These are phyloP conservation scores for Sclerotinia subarctica DNA, from an alignment of 2,329 filamentous ascomycete genomes.

Conservation along the genomic window DNA sequence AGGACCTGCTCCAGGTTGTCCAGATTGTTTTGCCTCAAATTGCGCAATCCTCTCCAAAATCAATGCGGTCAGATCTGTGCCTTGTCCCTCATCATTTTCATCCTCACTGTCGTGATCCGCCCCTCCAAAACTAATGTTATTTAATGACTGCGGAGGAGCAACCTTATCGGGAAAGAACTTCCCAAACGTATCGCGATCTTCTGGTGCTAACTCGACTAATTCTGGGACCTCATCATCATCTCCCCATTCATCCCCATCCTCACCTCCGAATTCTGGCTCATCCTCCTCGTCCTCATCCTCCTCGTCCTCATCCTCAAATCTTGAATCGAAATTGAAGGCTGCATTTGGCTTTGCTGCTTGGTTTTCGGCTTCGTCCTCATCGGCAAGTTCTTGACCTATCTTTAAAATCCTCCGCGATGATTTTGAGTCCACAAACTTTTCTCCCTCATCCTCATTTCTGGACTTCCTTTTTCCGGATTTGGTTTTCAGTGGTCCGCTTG, in stretches of 20 bases:
- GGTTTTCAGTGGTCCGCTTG: constrained; percentile 67
- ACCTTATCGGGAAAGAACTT: constrained; percentile 78
- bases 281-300: constrained; percentile 53
- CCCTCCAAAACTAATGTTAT: constrained; percentile 35
- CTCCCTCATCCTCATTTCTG: constrained; percentile 57
- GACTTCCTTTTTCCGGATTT: constrained; percentile 69
- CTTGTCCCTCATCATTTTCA: constrained; percentile 46
- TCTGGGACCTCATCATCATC: constrained; percentile 72
- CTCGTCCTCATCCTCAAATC: constrained; percentile 59
- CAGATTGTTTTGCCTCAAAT: constrained; percentile 69
- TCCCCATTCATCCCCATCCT: constrained; percentile 66
- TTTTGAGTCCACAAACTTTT: constrained; percentile 80
- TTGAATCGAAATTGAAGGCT: constrained; percentile 77
- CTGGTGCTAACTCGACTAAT: constrained; percentile 78
- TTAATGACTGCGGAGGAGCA: constrained; percentile 33
- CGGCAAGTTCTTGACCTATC: constrained; percentile 82
- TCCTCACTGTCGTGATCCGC: constrained; percentile 43
- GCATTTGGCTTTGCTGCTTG: constrained; percentile 48
- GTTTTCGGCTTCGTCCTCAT: constrained; percentile 66
- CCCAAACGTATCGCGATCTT: constrained; percentile 86
- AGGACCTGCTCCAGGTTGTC: constrained; percentile 29
- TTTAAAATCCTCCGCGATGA: constrained; percentile 84
- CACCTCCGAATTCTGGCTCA: constrained; percentile 48
- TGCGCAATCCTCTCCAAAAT: constrained; percentile 93
- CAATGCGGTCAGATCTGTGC: constrained; percentile 83